Base-by-base conservation (phyloP, 2,329 filamentous ascomycete species). In the Aspergillus aculeatus region DNA sequence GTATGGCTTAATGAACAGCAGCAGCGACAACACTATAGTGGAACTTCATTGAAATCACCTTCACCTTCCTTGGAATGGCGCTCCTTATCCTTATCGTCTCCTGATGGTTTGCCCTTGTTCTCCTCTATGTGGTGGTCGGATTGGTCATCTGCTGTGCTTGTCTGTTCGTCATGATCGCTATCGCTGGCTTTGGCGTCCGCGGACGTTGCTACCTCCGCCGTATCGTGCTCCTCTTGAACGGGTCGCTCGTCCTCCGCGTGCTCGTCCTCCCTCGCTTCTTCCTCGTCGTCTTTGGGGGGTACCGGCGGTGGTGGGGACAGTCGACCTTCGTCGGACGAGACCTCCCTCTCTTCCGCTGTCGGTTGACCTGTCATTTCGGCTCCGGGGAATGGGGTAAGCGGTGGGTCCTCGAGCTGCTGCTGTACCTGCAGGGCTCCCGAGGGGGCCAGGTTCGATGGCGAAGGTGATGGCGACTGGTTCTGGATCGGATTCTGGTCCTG, bases 41-140 rank as follows among this genome's bases (percentile, higher is more conserved):
- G 71, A 16, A 75, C 70, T 64, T 75, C 72, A 31, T 73, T 74
- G 54, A 75, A 74, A 56, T 74, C 72, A 5, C 69, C 63, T 48
- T 74, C 72, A 14, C 68, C 64, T 60, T 73, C 71, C 58, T 72
- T 73, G 29, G 66, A 63, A 58, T 73, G 73, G 35, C 60, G 59
- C 61, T 73, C 72, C 3, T 61, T 58, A n/a, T 38, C 63, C 62
- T 61, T 56, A 50, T 16, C 53, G 49, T 47, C 58, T 54, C 53
- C 66, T 32, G 54, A 60, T 10, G 48, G 23, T 21, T 61, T 21
- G 21, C 47, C 52, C 11, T 61, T n/a, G 48, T 66, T 60, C 7
- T 69, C 65, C 51, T 61, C 66, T 21, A 69, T 63, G 11, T 65
- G 64, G 11, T 64, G 64, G 4, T 64, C 58, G 38, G 56, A 31